Base-by-base conservation (phyloP, 345 rosid genomes). In the Populus euphratica region DNA sequence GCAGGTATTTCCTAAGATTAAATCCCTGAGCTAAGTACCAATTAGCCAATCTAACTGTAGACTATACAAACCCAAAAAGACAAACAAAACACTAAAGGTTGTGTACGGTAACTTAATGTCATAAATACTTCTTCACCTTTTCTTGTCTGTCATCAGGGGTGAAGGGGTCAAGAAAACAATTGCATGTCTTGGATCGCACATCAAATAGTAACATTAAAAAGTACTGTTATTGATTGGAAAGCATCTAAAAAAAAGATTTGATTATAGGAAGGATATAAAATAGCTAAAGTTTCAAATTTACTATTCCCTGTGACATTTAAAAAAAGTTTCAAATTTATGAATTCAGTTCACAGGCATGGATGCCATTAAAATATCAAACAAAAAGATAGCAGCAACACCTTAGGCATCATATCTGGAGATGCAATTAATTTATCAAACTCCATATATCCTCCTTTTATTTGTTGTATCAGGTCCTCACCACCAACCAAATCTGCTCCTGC, bases 401-500 rank as follows among this genome's bases (percentile, higher is more conserved):
- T 93, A 72, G 92, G 92, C 99, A 96, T 96, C 99, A 96, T 93
- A 85, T 96, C 99, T 0, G 98, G 97, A 61, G 99, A 96, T 72
- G 98, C 99, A 90, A 96, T 96, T 70, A 96, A 81, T 85, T 92
- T 96, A 87, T 96, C 98, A 59, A 96, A 96, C 27, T 96, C 97
- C 95, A 93, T 92, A 90, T 92, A 91, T 72, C 99, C 99, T 85
- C 88, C 89, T 84, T 93, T 96, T 39, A 96, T 96, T 81, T 89
- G 94, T 81, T 89, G 93, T 59, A 96, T 93, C 86, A 96, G 84
- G 81, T 96, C 99, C 79, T 92, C 97, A 38, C 98, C 97, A 64
- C 99, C 99, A 70, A 93, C 97, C 78, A 96, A 85, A 88, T 96
- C 98, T 69, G 98, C 99, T 82, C 98, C 99, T 18, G 99, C 97